Evolutionary conservation across 345 rosid genomes (phyloP), one percentile per base, ranked within the genome.

Genomic region (Kandelia obovata): DNA sequence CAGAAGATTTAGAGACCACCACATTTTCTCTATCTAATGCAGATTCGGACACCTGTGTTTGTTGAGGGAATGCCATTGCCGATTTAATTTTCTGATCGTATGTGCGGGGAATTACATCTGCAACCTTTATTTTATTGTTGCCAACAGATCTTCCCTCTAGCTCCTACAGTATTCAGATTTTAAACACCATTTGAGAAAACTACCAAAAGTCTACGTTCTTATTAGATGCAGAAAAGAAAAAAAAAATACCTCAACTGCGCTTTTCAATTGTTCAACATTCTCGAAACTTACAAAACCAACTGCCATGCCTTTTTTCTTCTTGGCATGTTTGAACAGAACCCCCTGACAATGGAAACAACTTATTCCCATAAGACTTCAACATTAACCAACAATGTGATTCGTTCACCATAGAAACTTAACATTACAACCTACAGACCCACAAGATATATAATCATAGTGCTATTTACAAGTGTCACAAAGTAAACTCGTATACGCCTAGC

Each of bases 261-360:
- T 82, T 70, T 80, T 72, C 82, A 91, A 61, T 60, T 84, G 91
- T 70, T 89, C 89, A n/a, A 79, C 62, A 74, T 75, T 79, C 77
- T 85, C 96, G 71, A 91, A 94, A 65, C 78, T 86, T 71, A 94
- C 85, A 79, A 91, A 89, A 71, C 97, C 97, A 55, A 91, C 92
- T 13, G 72, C 43, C 97, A 89, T 89, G 77, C 91, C 95, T 77
- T 84, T 75, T 85, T 86, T 91, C 69, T 91, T 91, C 92, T 91
- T 91, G 1, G 83, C 90, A 71, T 78, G 86, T 79, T 82, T 83
- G 65, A 71, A 86, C 16, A 67, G 21, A 72, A 89, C 70, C 62
- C 89, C 93, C 97, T 91, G 78, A 59, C 49, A 75, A 63, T 23
- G 35, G 71, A 52, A 46, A 53, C 56, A 37, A 30, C 53, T 16